Conservation (phyloP, 176 grass and related monocot genomes). For the Elaeis guineensis region DNA sequence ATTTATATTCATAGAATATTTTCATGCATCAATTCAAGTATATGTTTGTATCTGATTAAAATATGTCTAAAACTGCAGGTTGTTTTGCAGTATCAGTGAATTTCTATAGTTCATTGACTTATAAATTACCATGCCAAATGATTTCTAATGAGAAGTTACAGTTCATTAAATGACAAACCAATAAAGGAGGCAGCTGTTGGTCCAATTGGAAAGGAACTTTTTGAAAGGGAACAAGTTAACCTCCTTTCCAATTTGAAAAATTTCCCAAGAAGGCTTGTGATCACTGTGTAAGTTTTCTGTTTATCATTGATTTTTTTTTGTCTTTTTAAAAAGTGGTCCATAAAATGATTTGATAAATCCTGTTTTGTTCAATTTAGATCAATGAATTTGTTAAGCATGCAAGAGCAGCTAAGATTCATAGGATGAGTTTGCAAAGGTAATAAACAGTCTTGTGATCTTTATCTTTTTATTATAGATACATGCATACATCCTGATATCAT, state of each 20-base stretch:
- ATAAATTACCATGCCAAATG: background rate
- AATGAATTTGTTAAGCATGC: slow-evolving; percentile 94
- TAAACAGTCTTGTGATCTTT: background rate
- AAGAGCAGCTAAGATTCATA: slow-evolving; percentile 95
- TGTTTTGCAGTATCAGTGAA: too few species aligned
- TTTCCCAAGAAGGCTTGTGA: slow-evolving; percentile 97
- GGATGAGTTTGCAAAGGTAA: slow-evolving; percentile 77
- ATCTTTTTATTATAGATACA: too few species aligned
- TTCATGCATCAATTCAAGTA: too few species aligned
- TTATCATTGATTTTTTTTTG: background rate
- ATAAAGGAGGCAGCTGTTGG: slow-evolving; percentile 76
- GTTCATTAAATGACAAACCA: slow-evolving; percentile 97
- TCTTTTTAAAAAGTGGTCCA: background rate
- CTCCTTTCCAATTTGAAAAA: slow-evolving; percentile 94
- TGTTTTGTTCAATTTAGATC: slow-evolving; percentile 36
- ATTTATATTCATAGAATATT: too few species aligned
- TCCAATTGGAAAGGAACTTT: slow-evolving; percentile 81
- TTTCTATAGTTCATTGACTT: background rate
- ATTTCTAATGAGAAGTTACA: slow-evolving; percentile 23
- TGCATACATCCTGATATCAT: too few species aligned
- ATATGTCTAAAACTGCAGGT: too few species aligned
- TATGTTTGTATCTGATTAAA: too few species aligned
- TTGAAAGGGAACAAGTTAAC: slow-evolving; percentile 92
- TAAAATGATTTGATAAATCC: background rate
- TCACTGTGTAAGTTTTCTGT: slow-evolving; percentile 41